These are phyloP conservation scores for Exophiala sideris DNA, from an alignment of 2,329 filamentous ascomycete genomes.

Conservation along the genomic window DNA sequence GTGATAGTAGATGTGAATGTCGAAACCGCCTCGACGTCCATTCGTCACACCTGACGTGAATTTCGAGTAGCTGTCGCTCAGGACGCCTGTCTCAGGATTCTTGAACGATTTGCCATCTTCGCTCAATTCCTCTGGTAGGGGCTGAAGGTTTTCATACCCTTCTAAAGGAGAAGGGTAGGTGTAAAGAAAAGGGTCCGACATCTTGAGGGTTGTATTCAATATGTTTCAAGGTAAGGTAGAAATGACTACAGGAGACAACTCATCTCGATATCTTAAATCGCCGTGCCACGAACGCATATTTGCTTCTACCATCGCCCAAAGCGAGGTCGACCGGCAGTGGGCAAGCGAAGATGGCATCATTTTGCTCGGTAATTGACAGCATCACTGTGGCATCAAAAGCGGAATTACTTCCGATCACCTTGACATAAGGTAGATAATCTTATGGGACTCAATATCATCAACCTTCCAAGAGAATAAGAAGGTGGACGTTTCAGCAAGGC, in stretches of 20 bases:
- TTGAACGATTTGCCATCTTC: conserved; percentile 74
- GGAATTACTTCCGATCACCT: background rate
- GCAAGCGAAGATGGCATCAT: background rate
- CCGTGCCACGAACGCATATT: too few relatives aligned
- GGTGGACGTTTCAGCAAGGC: background rate
- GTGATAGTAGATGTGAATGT: conserved; percentile 82
- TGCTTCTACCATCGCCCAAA: too few relatives aligned
- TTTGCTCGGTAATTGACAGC: background rate
- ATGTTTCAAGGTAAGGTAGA: background rate
- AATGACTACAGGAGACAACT: background rate
- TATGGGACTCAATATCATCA: background rate
- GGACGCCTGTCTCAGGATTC: conserved; percentile 60
- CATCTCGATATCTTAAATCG: too few relatives aligned
- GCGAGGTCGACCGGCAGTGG: background rate
- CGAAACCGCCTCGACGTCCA: conserved; percentile 61
- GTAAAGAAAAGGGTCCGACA: conserved; percentile 52
- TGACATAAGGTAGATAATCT: too few relatives aligned
- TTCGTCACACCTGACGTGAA: conserved; percentile 68
- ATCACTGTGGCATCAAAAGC: background rate
- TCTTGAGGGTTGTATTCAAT: conserved; percentile 23
- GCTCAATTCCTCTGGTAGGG: conserved; percentile 53
- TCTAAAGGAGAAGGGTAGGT: conserved; percentile 55
- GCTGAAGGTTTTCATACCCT: conserved; percentile 49
- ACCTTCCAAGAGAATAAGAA: background rate
- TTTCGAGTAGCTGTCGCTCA: conserved; percentile 65